phyloP scores from a whole-genome alignment of 768 basidiomycete species.

The Mycena galopus region DNA sequence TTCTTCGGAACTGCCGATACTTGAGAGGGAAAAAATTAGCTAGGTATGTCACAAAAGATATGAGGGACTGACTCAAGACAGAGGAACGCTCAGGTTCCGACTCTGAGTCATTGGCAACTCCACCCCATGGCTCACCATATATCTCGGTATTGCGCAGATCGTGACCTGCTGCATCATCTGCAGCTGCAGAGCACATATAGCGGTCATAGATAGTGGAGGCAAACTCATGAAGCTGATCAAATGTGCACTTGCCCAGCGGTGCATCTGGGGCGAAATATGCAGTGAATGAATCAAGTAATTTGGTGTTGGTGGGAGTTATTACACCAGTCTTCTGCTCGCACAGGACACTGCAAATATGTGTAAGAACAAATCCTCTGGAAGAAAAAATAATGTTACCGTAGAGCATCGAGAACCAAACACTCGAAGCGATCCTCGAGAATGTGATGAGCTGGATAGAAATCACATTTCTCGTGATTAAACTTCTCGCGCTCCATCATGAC shows the following conservation, averaged over 20 bases:
- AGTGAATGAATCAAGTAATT: background rate
- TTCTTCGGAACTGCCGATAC: too few relatives aligned
- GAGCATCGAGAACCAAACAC: background rate
- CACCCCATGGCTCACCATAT: too few relatives aligned
- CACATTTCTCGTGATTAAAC: slow-evolving; percentile 34
- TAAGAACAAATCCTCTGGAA: too few relatives aligned
- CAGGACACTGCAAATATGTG: background rate
- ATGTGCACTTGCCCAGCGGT: background rate
- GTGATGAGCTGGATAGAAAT: slow-evolving; percentile 36
- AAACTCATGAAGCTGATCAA: slow-evolving; percentile 5
- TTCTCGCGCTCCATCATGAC: slow-evolving; percentile 14
- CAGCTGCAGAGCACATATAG: slow-evolving; percentile 14
- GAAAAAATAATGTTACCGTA: slow-evolving; percentile 17
- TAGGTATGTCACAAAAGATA: too few relatives aligned
- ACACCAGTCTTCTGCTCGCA: background rate
- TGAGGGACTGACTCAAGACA: too few relatives aligned
- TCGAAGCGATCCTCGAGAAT: slow-evolving; percentile 36
- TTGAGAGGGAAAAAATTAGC: too few relatives aligned
- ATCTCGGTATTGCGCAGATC: too few relatives aligned
- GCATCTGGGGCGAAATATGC: background rate
- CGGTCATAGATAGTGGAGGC: slow-evolving; percentile 6
- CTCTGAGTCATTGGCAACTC: too few relatives aligned
- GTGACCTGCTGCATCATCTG: slow-evolving; percentile 18
- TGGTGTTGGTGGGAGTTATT: background rate
- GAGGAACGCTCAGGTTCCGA: too few relatives aligned